These are phyloP conservation scores for Bremia lactucae DNA, from an alignment of 352 stramenopile species.

Conservation along the genomic window DNA sequence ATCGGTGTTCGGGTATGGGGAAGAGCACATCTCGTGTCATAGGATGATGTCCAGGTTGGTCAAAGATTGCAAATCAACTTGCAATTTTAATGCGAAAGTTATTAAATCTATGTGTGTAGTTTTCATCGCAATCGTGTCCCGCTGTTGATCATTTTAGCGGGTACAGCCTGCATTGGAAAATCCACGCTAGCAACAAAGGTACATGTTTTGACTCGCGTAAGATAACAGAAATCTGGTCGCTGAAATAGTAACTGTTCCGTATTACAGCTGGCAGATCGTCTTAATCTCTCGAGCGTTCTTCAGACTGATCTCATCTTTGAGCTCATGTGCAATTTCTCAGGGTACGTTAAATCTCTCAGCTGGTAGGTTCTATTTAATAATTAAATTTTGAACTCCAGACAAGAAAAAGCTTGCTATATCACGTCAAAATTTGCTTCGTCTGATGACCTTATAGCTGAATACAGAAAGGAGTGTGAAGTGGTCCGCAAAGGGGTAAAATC, in stretches of 20 bases:
- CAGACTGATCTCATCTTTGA: constrained; percentile 85
- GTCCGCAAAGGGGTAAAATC: constrained; percentile 74
- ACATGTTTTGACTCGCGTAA: background rate
- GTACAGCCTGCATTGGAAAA: constrained; percentile 76
- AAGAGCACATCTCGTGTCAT: constrained; percentile 76
- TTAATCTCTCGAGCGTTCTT: constrained; percentile 81
- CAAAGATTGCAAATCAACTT: background rate
- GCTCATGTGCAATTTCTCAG: constrained; percentile 87
- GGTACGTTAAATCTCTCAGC: too few species aligned
- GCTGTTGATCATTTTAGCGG: constrained; percentile 75
- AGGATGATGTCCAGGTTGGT: constrained; percentile 75
- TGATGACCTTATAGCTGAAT: constrained; percentile 50
- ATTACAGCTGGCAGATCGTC: constrained; percentile 59
- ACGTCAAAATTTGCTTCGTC: constrained; percentile 48
- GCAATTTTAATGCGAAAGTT: background rate
- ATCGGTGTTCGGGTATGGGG: constrained; percentile 80
- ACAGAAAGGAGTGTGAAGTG: constrained; percentile 68
- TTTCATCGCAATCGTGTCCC: constrained; percentile 79
- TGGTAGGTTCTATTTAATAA: too few species aligned
- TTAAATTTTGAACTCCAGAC: too few species aligned
- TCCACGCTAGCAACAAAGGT: constrained; percentile 85
- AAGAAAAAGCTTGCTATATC: constrained; percentile 61
- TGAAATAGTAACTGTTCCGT: background rate
- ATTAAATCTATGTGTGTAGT: constrained; percentile 13
- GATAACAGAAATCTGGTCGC: constrained; percentile 10